Percentiles rank a stretch among this genome's conserved stretches.
Conservation (phyloP, 2,329 filamentous ascomycete species). For the Knoxdaviesia capensis region DNA sequence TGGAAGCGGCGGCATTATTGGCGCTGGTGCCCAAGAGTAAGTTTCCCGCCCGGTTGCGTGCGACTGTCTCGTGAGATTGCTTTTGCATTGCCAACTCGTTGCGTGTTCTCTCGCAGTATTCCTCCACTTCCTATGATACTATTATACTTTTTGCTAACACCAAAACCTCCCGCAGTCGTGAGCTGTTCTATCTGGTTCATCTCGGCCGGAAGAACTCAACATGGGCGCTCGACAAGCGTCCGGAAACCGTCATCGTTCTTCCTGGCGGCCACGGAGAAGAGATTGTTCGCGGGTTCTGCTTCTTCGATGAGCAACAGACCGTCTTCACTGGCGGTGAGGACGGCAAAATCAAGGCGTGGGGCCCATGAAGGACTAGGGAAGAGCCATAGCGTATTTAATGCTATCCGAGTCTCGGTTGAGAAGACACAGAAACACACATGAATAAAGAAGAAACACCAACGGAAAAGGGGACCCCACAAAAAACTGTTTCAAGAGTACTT, state of each 20-base stretch:
- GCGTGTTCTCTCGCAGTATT: background rate
- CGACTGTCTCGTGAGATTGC: background rate
- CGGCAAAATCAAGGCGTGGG: conserved; percentile 36
- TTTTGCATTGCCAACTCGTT: background rate
- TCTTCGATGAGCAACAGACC: conserved; percentile 37
- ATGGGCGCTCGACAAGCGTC: conserved; percentile 29
- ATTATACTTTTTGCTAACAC: background rate
- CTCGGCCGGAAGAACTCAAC: conserved; percentile 24
- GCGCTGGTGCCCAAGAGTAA: conserved; percentile 47
- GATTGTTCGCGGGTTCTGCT: conserved; percentile 42
- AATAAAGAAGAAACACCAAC: background rate
- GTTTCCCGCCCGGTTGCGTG: conserved; percentile 8
- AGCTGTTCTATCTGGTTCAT: conserved; percentile 40
- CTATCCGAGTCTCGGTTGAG: background rate
- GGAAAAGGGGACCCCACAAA: background rate
- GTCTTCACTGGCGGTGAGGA: conserved; percentile 41
- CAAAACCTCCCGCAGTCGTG: conserved; percentile 16
- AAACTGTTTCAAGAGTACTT: conserved; percentile 34
- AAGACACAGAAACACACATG: background rate
- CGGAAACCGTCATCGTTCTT: conserved; percentile 35
- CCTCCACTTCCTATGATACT: background rate
- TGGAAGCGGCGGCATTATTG: conserved; percentile 37
- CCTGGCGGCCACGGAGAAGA: conserved; percentile 43
- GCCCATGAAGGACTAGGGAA: conserved; percentile 9
- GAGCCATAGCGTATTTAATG: background rate